These are phyloP conservation scores for Ramalina intermedia DNA, from an alignment of 495 filamentous ascomycete species.

Conservation along the genomic window DNA sequence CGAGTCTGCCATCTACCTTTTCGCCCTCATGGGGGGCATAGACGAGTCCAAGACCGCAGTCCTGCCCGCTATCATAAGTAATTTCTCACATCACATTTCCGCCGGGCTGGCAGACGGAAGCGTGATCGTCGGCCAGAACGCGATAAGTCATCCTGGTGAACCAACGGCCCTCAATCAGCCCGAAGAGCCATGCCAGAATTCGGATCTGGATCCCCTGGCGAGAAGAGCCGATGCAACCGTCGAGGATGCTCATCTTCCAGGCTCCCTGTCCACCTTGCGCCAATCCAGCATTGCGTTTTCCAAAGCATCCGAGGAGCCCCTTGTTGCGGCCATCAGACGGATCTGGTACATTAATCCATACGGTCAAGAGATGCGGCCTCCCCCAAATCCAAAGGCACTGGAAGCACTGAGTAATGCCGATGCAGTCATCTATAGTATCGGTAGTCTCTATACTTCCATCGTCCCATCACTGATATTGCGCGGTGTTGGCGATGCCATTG, in stretches of 20 bases:
- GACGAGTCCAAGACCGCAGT: constrained; percentile 54
- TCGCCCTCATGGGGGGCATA: constrained; percentile 68
- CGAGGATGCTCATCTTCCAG: constrained; percentile 83
- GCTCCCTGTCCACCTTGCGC: constrained; percentile 63
- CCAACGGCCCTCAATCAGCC: constrained; percentile 30
- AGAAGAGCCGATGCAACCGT: constrained; percentile 17
- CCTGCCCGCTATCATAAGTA: constrained; percentile 82
- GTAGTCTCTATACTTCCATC: constrained; percentile 71
- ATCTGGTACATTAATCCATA: constrained; percentile 98
- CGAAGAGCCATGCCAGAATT: constrained; percentile 59
- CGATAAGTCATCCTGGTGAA: constrained; percentile 71
- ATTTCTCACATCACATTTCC: constrained; percentile 86
- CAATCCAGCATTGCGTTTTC: constrained; percentile 65
- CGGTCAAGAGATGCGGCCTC: constrained; percentile 72
- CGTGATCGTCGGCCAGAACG: constrained; percentile 80
- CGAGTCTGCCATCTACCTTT: constrained; percentile 67
- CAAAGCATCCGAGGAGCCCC: constrained; percentile 56
- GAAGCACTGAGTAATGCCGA: constrained; percentile 44
- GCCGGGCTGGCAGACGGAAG: constrained; percentile 64
- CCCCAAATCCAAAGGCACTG: constrained; percentile 66
- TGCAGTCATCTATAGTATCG: constrained; percentile 78
- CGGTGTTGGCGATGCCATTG: constrained; percentile 44
- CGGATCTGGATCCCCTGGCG: constrained; percentile 22
- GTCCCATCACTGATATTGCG: constrained; percentile 59
- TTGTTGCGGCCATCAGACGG: constrained; percentile 61